Evolutionary conservation across 768 basidiomycete species (phyloP).

Genomic region (Hygrophorus russula): DNA sequence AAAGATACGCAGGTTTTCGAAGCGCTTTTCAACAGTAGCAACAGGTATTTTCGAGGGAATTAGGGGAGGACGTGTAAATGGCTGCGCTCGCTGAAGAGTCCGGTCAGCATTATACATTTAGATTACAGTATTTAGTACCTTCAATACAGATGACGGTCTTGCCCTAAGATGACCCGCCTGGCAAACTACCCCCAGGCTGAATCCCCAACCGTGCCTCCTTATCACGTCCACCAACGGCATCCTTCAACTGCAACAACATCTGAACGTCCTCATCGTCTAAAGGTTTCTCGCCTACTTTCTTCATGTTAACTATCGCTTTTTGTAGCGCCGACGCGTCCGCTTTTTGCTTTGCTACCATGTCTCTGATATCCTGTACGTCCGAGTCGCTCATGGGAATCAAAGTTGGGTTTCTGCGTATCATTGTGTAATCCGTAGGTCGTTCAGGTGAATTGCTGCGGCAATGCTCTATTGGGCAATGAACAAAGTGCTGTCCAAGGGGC

Average conservation of each 20-base stretch:
- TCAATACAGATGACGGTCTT: too few relatives aligned
- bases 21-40: constrained; percentile 13
- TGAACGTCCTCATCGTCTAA: constrained; percentile 18
- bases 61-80: neutral
- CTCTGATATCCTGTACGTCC: constrained; percentile 72
- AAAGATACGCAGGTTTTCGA: constrained; percentile 24
- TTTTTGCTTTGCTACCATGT: constrained; percentile 41
- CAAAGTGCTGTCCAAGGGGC: constrained; percentile 7
- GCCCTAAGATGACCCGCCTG: neutral
- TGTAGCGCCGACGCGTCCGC: constrained; percentile 28
- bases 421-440: constrained; percentile 12
- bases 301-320: constrained; percentile 31
- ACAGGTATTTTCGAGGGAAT: neutral
- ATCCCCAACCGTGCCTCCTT: constrained; percentile 18
- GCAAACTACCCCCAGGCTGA: neutral
- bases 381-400: constrained; percentile 65
- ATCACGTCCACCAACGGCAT: constrained; percentile 13
- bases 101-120: too few relatives aligned
- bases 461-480: constrained; percentile 5
- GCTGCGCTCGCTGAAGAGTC: too few relatives aligned
- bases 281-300: constrained; percentile 32
- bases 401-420: constrained; percentile 74
- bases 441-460: neutral
- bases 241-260: constrained; percentile 21
- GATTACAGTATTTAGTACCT: too few relatives aligned